These are phyloP conservation scores for Alternaria alternata DNA, from an alignment of 2,329 filamentous ascomycete genomes.

Conservation along the genomic window DNA sequence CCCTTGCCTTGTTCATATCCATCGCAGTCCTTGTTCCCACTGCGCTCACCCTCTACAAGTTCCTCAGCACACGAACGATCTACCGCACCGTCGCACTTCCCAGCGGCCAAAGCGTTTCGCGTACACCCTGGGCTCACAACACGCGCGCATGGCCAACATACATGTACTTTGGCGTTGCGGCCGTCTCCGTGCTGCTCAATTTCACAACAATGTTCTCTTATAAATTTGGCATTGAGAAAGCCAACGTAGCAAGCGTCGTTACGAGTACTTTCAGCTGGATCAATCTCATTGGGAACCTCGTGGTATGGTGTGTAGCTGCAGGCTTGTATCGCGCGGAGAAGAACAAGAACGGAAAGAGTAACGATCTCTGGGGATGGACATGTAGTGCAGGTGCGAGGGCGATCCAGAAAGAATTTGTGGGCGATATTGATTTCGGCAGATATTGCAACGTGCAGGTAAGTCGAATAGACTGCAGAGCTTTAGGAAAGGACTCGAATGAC, in stretches of 20 bases:
- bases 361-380: slow-evolving; percentile 56
- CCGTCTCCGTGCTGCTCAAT: slow-evolving; percentile 46
- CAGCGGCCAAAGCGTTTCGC: slow-evolving; percentile 30
- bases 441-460: slow-evolving; percentile 51
- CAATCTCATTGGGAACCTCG: slow-evolving; percentile 44
- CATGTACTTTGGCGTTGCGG: slow-evolving; percentile 50
- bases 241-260: slow-evolving; percentile 44
- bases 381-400: slow-evolving; percentile 44
- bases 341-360: slow-evolving; percentile 43
- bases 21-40: slow-evolving; percentile 48
- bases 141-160: slow-evolving; percentile 52
- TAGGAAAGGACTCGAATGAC: slow-evolving; percentile 10
- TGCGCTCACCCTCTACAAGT: slow-evolving; percentile 50
- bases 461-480: neutral
- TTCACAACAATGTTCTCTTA: slow-evolving; percentile 48
- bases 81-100: slow-evolving; percentile 30
- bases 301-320: slow-evolving; percentile 48
- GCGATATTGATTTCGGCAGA: slow-evolving; percentile 46
- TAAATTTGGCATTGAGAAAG: slow-evolving; percentile 36
- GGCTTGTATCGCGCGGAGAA: slow-evolving; percentile 49
- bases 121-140: slow-evolving; percentile 52
- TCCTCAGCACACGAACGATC: slow-evolving; percentile 44
- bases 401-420: slow-evolving; percentile 50
- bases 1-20: slow-evolving; percentile 45
- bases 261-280: slow-evolving; percentile 40